Base-by-base conservation (phyloP, 306 rosid genomes). In the Lotus japonicus region DNA sequence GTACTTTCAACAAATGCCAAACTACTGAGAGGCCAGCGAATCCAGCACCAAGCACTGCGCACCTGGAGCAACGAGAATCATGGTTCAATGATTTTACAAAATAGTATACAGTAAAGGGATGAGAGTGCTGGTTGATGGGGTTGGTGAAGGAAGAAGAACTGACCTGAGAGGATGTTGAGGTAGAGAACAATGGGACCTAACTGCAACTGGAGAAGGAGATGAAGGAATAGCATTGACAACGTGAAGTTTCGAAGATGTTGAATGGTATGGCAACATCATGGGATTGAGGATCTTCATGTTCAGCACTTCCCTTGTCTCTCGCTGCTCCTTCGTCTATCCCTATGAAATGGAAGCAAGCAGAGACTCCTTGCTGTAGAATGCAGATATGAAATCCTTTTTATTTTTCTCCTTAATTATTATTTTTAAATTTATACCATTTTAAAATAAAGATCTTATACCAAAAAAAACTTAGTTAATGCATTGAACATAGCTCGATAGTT, bases 41-140 rank as follows among this genome's bases (percentile, higher is more conserved):
- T 11, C 98, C 97, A 79, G 98, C 97, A n/a, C 98, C 98, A 66
- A 92, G 96, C 33, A 92, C 96, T 2, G 96, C 97, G 61, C 73
- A 92, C 75, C 94, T 69, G 70, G 64, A 72, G 13, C 69, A 64
- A 50, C 11, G 26, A 58, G 18, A 62, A 58, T 7, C 3, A 33
- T 6, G 68, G 21, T 33, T 35, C 7, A 50, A 19, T 28, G 10
- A 11, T 23, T 13, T 13, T 9, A 16, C 16, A n/a, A n/a, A n/a
- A 9, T 17, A 13, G 26, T 71, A 28, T 7, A 11, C 14, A 28
- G 7, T 4, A 6, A 4, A 39, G 14, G 28, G n/a, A n/a, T n/a
- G n/a, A n/a, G n/a, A n/a, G n/a, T n/a, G n/a, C 0, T 15, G 13
- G 49, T 31, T 35, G 35, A 19, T 48, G 71, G 17, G 50, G 15